Evolutionary conservation across 176 grass and related monocot species (phyloP).

Genomic region (Melocanna baccifera): DNA sequence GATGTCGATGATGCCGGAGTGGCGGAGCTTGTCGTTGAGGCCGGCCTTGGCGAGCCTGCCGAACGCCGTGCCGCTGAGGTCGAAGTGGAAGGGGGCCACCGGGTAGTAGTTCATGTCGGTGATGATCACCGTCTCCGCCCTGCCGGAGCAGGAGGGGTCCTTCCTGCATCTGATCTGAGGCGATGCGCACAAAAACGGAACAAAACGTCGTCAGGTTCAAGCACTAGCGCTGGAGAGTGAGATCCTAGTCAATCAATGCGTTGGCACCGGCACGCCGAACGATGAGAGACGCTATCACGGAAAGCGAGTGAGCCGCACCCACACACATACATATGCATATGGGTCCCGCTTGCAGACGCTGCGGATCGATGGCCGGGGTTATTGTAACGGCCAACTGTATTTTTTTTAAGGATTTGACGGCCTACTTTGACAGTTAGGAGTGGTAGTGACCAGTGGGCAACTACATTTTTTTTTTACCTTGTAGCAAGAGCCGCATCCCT

Average conservation of each 20-base stretch:
- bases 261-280: slow-evolving; percentile 20
- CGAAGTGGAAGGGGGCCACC: slow-evolving; percentile 63
- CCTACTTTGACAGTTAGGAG: slow-evolving; percentile 9
- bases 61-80: slow-evolving; percentile 82
- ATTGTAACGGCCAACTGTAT: background rate
- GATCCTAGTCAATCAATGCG: slow-evolving; percentile 5
- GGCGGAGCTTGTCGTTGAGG: slow-evolving; percentile 65
- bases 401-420: background rate
- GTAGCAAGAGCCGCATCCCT: slow-evolving; percentile 88
- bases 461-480: slow-evolving; percentile 24
- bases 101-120: slow-evolving; percentile 84
- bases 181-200: background rate
- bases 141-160: slow-evolving; percentile 53
- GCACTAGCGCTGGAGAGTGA: background rate
- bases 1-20: slow-evolving; percentile 83
- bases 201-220: background rate
- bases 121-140: slow-evolving; percentile 60
- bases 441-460: background rate
- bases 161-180: slow-evolving; percentile 53
- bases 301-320: background rate
- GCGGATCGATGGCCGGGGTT: background rate
- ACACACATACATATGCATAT: background rate
- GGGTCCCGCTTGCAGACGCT: background rate
- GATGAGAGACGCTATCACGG: slow-evolving; percentile 13
- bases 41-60: slow-evolving; percentile 66